Evolutionary conservation across 2,329 filamentous ascomycete genomes (phyloP).

Genomic region (Aspergillus neoniger): DNA sequence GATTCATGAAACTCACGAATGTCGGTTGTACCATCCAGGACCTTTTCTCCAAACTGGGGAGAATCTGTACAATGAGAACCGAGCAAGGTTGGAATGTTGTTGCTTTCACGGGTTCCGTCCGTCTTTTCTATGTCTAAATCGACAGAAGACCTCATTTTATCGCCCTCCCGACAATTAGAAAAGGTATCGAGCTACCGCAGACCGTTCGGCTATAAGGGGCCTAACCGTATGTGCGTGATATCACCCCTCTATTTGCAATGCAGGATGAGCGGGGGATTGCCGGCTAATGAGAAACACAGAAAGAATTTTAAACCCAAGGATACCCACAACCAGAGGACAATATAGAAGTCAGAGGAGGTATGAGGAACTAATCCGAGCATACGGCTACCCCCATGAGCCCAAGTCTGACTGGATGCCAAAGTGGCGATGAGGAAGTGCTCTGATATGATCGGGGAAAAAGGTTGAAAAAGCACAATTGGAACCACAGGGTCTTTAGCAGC

Average conservation of each 20-base stretch:
- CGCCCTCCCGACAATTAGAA: constrained; percentile 23
- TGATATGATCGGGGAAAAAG: not conserved
- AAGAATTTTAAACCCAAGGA: not conserved
- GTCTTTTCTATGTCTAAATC: constrained; percentile 16
- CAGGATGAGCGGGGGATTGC: not conserved
- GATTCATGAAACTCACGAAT: not conserved
- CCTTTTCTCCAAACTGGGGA: not conserved
- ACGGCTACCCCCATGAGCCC: not conserved
- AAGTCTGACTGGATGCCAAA: not conserved
- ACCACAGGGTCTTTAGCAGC: constrained; percentile 1
- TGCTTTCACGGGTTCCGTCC: constrained; percentile 6
- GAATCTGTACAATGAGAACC: not conserved
- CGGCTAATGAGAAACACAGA: not conserved
- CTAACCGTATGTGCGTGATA: not conserved
- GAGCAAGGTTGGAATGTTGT: not conserved
- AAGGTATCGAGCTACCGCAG: constrained; percentile 1
- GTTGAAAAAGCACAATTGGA: not conserved
- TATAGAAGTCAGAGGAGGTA: not conserved
- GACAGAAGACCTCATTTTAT: constrained; percentile 20
- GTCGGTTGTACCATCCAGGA: not conserved
- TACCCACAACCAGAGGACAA: not conserved
- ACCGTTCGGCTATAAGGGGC: not conserved
- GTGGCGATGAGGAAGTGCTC: not conserved
- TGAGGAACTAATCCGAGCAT: not conserved
- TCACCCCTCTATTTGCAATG: not conserved